Evolutionary conservation across 108 stramenopile species (phyloP).

Genomic region (Nannochloropsis gaditana): DNA sequence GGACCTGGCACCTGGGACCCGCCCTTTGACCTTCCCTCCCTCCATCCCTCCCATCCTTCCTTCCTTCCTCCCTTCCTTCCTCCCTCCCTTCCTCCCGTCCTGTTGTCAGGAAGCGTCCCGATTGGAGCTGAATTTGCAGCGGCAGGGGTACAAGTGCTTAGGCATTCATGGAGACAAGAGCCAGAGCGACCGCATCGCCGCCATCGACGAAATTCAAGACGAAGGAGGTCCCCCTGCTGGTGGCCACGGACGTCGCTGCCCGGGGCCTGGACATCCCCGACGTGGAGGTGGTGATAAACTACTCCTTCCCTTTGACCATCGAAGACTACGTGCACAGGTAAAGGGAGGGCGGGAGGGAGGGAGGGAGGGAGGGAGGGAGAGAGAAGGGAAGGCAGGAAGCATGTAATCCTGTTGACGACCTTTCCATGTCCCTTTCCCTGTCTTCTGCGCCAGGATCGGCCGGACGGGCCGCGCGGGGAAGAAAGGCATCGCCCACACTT

Average conservation of each 20-base stretch:
- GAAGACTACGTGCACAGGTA: constrained; percentile 79
- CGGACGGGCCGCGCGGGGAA: constrained; percentile 79
- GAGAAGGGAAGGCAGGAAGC: not conserved
- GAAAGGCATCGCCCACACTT: constrained; percentile 68
- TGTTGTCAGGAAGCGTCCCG: constrained; percentile 71
- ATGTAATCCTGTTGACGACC: not conserved
- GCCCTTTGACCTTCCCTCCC: not conserved
- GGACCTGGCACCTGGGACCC: too few species aligned
- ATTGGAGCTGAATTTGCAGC: constrained; percentile 67
- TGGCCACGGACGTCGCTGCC: constrained; percentile 96
- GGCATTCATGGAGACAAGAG: constrained; percentile 96
- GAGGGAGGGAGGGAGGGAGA: not conserved
- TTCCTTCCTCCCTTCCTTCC: not conserved
- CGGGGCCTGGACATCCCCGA: constrained; percentile 95
- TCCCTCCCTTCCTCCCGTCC: constrained; percentile 2
- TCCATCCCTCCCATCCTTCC: not conserved
- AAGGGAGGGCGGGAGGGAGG: not conserved
- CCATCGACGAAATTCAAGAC: constrained; percentile 82
- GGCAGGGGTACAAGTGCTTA: constrained; percentile 74
- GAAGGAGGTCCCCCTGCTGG: constrained; percentile 68
- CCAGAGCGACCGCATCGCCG: constrained; percentile 77
- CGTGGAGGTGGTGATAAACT: constrained; percentile 93
- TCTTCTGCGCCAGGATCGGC: constrained; percentile 64
- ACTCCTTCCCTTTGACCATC: constrained; percentile 91
- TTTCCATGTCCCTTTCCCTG: not conserved